Evolutionary conservation across 768 basidiomycete species (phyloP).

Genomic region (Termitomyces sp.): DNA sequence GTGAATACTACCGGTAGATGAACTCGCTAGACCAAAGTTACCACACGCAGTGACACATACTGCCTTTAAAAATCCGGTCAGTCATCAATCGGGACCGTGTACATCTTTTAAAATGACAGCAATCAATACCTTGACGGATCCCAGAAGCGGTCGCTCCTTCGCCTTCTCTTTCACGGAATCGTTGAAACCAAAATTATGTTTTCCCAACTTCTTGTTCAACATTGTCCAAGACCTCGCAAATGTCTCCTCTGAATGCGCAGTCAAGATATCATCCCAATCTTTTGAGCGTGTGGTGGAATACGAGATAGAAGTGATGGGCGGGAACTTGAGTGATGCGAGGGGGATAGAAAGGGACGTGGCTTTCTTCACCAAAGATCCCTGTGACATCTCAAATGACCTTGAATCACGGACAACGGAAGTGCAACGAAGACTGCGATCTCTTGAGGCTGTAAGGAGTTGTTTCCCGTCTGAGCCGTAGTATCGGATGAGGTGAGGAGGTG

Average conservation of each 20-base stretch:
- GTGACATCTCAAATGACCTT: constrained; percentile 89
- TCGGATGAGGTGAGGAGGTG: constrained; percentile 85
- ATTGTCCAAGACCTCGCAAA: constrained; percentile 87
- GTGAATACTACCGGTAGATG: constrained; percentile 70
- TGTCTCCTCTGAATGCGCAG: constrained; percentile 80
- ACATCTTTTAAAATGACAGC: neutral
- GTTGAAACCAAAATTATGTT: constrained; percentile 61
- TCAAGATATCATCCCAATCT: constrained; percentile 97
- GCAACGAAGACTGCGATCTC: constrained; percentile 84
- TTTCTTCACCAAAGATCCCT: constrained; percentile 85
- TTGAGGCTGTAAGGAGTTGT: constrained; percentile 81
- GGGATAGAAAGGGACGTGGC: constrained; percentile 74
- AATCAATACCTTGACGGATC: constrained; percentile 63
- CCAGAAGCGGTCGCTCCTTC: constrained; percentile 37
- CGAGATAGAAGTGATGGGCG: constrained; percentile 71
- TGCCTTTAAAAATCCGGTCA: constrained; percentile 36
- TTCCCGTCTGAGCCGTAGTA: constrained; percentile 99
- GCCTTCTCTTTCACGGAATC: constrained; percentile 43
- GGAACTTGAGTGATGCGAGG: constrained; percentile 77
- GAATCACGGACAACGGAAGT: constrained; percentile 95
- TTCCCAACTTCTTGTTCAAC: constrained; percentile 74
- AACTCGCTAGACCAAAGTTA: constrained; percentile 87
- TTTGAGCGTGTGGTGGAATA: constrained; percentile 78
- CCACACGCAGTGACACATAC: constrained; percentile 93
- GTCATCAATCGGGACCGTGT: neutral